Base-by-base conservation (phyloP, 129 eudicot genomes). In the Pseudognaphalium luteoalbum region DNA sequence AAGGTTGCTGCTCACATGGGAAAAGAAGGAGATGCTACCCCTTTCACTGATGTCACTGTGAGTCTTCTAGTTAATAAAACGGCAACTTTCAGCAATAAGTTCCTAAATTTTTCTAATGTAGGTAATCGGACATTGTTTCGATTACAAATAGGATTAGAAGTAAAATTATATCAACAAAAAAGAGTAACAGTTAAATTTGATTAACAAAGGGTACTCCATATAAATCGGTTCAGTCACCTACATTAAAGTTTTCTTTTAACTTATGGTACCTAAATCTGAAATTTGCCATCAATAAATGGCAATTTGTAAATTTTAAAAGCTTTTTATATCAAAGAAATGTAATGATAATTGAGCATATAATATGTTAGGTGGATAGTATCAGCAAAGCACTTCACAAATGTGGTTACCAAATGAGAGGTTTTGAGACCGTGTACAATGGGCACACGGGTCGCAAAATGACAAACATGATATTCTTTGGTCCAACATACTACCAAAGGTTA, bases 401-500 rank as follows among this genome's bases (percentile, higher is more conserved):
- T 76, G 96, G 96, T 30, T 89, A 83, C 68, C 85, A 82, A 50
- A 89, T 82, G 88, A 72, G 94, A 3, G 91, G 91, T 5, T 83
- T 79, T 12, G 91, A 86, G 76, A 81, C 86, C 22, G 82, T 86
- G 88, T 88, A 83, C 68, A 83, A 84, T 17, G 91, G 86, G 41
- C 88, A 83, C 77, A 88, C 88, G 0, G 90, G 94, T 29, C 64
- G 88, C 22, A 52, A 19, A 51, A 57, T 86, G 60, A 73, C 74
- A 7, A 75, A 88, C 15, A 81, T 83, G 85, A 79, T 88, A 83
- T 94, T 94, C 80, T 91, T 88, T 96, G 98, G 98, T 19, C 98
- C 98, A 19, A 91, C 91, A 69, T 94, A 91, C 65, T 94, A 94
- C 86, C 98, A 91, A 52, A 91, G 89, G 80, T 82, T 94, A 87